phyloP scores from a whole-genome alignment of 371 early-diverging fungal species.

The Saksenaea oblongispora region DNA sequence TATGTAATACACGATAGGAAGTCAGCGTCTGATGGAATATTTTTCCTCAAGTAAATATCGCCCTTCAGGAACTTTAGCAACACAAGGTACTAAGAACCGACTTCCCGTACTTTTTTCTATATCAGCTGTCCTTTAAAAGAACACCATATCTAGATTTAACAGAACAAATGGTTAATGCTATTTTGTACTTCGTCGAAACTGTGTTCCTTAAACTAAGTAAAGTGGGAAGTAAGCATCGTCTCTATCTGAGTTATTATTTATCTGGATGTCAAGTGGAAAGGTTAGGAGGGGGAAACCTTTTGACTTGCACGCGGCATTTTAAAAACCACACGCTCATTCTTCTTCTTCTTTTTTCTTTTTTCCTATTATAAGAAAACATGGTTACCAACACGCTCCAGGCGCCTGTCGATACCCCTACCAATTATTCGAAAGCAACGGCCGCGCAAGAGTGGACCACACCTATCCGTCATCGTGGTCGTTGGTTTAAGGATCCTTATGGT shows the following conservation, averaged over 20 bases:
- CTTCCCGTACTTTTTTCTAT: too few species aligned
- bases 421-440: background rate
- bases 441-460: constrained; percentile 30
- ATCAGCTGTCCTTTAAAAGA: too few species aligned
- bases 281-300: background rate
- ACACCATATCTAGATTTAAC: too few species aligned
- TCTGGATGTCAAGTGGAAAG: background rate
- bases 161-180: too few species aligned
- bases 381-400: constrained; percentile 3
- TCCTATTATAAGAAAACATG: background rate
- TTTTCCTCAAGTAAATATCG: too few species aligned
- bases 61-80: too few species aligned
- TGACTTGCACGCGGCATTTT: constrained; percentile 3
- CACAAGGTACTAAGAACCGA: too few species aligned
- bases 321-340: background rate
- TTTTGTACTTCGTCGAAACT: too few species aligned
- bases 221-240: too few species aligned
- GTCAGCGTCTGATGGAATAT: too few species aligned
- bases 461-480: constrained; percentile 35
- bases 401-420: background rate
- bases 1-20: too few species aligned
- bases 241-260: background rate
- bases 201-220: too few species aligned
- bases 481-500: constrained; percentile 58
- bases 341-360: background rate